Base-by-base conservation (phyloP, 345 rosid genomes). In the Salix purpurea region DNA sequence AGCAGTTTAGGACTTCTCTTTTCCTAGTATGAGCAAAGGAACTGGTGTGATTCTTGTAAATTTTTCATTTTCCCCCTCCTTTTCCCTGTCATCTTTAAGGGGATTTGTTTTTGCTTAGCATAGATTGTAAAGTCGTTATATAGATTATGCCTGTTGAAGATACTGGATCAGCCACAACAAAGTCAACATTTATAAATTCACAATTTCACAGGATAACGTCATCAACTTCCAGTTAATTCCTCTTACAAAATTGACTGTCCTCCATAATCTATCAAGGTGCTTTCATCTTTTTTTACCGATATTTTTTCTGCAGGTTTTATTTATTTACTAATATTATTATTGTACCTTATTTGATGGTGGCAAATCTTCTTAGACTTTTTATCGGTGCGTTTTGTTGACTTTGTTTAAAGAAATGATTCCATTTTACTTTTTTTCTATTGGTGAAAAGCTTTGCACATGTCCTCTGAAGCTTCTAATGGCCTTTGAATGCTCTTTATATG, bases 401-500 rank as follows among this genome's bases (percentile, higher is more conserved):
- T 40, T 28, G 44, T 66, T 34, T 34, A 13, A 74, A 61, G n/a
- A 11, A 64, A 21, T 64, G 32, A 18, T 74, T 73, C 7, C 26
- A 48, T 16, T 74, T 79, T 74, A 69, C 74, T 32, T 36, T 30
- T 52, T 9, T 74, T 75, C 24, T 60, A 70, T 48, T 60, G n/a
- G 19, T 52, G 23, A 18, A 64, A 79, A 75, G 79, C 75, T 65
- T 70, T 75, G 52, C 36, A 40, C 15, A 56, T 75, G 9, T 65
- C 62, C 28, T 52, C 36, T 40, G 76, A 75, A 19, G 76, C 8
- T 36, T 7, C 26, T 1, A 37, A 37, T 40, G 72, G 44, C 42
- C 66, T 36, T 10, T 71, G 79, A 79, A 71, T 80, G 68, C 79
- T 80, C 67, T 65, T 70, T 32, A 32, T 71, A 62, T 80, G 79